A percentile compares a stretch with the other conserved stretches of the same genome.
Conservation (phyloP, 495 filamentous ascomycete genomes). For the Cudoniella acicularis region DNA sequence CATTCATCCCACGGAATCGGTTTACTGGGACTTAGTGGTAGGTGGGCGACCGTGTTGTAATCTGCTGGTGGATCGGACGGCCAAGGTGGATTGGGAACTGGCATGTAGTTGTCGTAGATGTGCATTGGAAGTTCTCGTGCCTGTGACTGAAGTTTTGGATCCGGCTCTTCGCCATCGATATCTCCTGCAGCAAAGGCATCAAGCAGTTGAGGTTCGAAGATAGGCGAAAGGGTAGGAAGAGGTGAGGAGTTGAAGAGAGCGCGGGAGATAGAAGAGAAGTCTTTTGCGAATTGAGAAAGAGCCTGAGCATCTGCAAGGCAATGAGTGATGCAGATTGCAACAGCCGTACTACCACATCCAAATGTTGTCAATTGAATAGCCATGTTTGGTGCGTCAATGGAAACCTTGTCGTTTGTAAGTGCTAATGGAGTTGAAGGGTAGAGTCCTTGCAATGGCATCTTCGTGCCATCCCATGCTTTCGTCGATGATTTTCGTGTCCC, state of each 20-base stretch:
- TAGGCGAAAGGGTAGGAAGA: conserved; percentile 15
- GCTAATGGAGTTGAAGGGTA: conserved; percentile 16
- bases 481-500: neutral
- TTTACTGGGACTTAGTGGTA: conserved; percentile 25
- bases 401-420: conserved; percentile 6
- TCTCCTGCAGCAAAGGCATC: conserved; percentile 29
- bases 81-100: conserved; percentile 28
- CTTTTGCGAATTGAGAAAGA: conserved; percentile 42
- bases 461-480: conserved; percentile 20
- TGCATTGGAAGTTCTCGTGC: conserved; percentile 33
- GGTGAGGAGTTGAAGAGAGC: neutral
- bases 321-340: conserved; percentile 42
- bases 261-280: conserved; percentile 34
- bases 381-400: conserved; percentile 17
- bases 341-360: conserved; percentile 34
- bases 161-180: conserved; percentile 18
- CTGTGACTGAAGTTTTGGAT: conserved; percentile 22
- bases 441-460: conserved; percentile 9
- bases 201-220: conserved; percentile 32
- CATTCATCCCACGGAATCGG: conserved; percentile 36
- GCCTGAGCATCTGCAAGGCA: conserved; percentile 44
- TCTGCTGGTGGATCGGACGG: conserved; percentile 10
- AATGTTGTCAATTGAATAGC: conserved; percentile 23
- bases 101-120: conserved; percentile 34
- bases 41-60: conserved; percentile 18